Evolutionary conservation across 805 yeast genomes (phyloP).

Genomic region (Starmera caribaea): DNA sequence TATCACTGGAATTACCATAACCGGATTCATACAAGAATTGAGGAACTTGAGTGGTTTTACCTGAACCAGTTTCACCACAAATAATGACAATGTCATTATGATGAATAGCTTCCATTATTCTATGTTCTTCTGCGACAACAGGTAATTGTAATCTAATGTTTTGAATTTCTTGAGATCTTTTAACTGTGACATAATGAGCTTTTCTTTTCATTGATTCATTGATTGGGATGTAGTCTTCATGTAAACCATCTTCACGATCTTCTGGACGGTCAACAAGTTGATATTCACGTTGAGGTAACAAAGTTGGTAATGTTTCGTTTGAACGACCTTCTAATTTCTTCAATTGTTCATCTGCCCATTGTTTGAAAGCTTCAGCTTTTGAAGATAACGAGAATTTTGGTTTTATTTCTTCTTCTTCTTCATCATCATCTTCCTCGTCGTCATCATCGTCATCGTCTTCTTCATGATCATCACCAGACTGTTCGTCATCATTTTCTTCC

Average conservation of each 20-base stretch:
- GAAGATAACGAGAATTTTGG: conserved; percentile 35
- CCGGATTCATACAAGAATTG: conserved; percentile 93
- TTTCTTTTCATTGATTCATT: conserved; percentile 40
- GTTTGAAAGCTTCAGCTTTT: conserved; percentile 61
- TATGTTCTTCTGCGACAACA: conserved; percentile 82
- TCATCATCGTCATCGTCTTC: conserved; percentile 26
- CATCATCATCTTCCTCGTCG: conserved; percentile 21
- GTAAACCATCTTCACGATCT: conserved; percentile 63
- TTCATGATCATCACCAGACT: conserved; percentile 22
- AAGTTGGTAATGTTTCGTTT: conserved; percentile 23
- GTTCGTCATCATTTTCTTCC: conserved; percentile 16
- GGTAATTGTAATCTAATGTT: conserved; percentile 65
- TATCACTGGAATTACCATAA: conserved; percentile 54
- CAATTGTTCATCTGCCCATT: conserved; percentile 79
- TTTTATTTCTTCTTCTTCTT: conserved; percentile 17
- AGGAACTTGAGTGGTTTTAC: conserved; percentile 97
- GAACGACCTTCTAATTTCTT: conserved; percentile 55
- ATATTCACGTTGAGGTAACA: conserved; percentile 39
- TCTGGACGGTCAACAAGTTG: conserved; percentile 53
- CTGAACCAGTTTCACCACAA: conserved; percentile 98
- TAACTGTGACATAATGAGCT: conserved; percentile 59
- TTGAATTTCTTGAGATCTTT: conserved; percentile 60
- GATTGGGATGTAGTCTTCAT: conserved; percentile 53
- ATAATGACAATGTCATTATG: conserved; percentile 85
- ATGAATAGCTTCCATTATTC: conserved; percentile 90